Percentiles rank a stretch among this genome's conserved stretches.
Conservation (phyloP, 495 filamentous ascomycete species). For the Lindgomyces ingoldianus region DNA sequence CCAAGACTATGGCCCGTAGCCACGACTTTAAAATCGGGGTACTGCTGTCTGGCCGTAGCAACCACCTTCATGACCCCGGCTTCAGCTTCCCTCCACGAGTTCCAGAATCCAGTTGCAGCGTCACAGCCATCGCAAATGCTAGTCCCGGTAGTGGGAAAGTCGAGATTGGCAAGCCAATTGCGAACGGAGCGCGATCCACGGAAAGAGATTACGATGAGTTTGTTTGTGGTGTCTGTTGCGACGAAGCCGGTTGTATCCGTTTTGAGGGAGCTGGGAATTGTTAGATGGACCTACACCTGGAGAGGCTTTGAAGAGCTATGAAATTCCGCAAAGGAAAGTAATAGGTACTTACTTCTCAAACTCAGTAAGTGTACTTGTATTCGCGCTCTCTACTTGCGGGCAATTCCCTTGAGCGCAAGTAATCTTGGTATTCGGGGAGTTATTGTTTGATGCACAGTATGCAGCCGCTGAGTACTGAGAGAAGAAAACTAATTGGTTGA, state of each 20-base stretch:
- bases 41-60: slow-evolving; percentile 37
- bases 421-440: slow-evolving; percentile 53
- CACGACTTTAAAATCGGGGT: slow-evolving; percentile 58
- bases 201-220: slow-evolving; percentile 67
- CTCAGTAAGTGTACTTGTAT: slow-evolving; percentile 57
- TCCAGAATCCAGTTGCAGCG: slow-evolving; percentile 58
- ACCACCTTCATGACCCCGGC: slow-evolving; percentile 49
- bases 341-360: slow-evolving; percentile 59
- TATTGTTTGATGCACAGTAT: slow-evolving; percentile 63
- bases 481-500: slow-evolving; percentile 61
- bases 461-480: slow-evolving; percentile 70
- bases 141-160: slow-evolving; percentile 46
- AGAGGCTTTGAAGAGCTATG: not conserved
- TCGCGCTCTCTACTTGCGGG: slow-evolving; percentile 57
- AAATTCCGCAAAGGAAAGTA: not conserved
- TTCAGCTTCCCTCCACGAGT: slow-evolving; percentile 53
- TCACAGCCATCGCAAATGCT: slow-evolving; percentile 55
- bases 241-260: slow-evolving; percentile 71
- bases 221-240: slow-evolving; percentile 63
- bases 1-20: slow-evolving; percentile 71
- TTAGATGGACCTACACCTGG: not conserved
- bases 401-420: slow-evolving; percentile 61
- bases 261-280: slow-evolving; percentile 47
- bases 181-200: slow-evolving; percentile 62
- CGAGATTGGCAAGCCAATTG: slow-evolving; percentile 68